Evolutionary conservation across 768 basidiomycete species (phyloP).

Genomic region (Podaxis sp.): DNA sequence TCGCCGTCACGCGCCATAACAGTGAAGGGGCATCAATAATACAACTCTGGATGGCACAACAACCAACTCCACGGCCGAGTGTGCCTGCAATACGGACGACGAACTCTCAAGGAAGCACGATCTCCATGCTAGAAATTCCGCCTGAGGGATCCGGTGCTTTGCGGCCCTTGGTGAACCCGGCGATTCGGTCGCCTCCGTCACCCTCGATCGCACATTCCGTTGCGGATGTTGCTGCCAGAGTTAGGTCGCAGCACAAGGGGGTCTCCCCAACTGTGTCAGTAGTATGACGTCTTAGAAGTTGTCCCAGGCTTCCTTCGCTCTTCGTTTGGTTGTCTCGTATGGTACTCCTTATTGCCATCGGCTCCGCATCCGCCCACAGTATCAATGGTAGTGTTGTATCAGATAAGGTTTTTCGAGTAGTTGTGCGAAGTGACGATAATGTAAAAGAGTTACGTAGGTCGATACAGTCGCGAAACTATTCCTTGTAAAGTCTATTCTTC

Average conservation of each 20-base stretch:
- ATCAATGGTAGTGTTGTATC: too few relatives aligned
- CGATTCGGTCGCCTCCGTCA: background rate
- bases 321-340: too few relatives aligned
- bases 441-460: too few relatives aligned
- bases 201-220: background rate
- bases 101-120: background rate
- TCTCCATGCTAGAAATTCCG: background rate
- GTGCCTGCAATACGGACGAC: background rate
- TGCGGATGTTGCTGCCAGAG: background rate
- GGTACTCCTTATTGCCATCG: too few relatives aligned
- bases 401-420: too few relatives aligned
- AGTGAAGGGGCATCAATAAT: background rate
- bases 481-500: conserved; percentile 42
- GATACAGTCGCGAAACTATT: conserved; percentile 11
- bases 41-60: conserved; percentile 4
- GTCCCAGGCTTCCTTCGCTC: background rate
- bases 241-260: background rate
- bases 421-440: too few relatives aligned
- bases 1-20: background rate
- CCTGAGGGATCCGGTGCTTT: background rate
- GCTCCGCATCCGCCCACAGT: too few relatives aligned
- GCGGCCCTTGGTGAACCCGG: background rate
- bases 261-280: background rate
- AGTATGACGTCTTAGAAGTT: background rate
- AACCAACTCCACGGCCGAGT: background rate